Percentiles rank a stretch among this genome's conserved stretches.
Conservation (phyloP, 2,329 filamentous ascomycete genomes). For the Dactylellina haptotyla region DNA sequence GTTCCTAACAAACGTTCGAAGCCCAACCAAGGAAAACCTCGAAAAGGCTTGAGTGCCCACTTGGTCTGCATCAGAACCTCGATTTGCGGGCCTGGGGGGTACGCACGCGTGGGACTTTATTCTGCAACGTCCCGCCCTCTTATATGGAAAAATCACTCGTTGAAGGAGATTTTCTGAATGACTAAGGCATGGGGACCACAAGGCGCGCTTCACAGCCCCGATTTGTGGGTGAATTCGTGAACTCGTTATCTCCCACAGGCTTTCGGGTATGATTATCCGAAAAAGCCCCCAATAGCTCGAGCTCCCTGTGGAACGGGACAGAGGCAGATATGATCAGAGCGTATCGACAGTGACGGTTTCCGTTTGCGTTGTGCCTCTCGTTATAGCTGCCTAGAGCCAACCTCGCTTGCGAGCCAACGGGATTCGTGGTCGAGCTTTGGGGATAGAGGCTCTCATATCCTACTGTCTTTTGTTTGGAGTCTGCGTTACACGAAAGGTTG, state of each 20-base stretch:
- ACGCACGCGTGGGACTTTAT: conserved; percentile 2
- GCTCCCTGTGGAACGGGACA: neutral
- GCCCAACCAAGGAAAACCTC: conserved; percentile 33
- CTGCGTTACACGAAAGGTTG: neutral
- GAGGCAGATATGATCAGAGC: conserved; percentile 27
- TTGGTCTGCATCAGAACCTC: neutral
- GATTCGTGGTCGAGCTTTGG: neutral
- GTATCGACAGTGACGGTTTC: conserved; percentile 25
- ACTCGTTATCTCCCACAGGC: neutral
- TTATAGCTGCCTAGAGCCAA: conserved; percentile 45
- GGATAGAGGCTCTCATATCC: conserved; percentile 3
- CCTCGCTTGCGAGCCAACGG: conserved; percentile 20
- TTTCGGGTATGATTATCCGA: conserved; percentile 23
- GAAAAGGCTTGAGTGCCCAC: neutral
- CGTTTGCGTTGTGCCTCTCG: conserved; percentile 15
- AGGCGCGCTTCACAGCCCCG: conserved; percentile 44
- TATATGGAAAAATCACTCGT: conserved; percentile 41
- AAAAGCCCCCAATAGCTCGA: conserved; percentile 28
- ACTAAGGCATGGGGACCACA: conserved; percentile 6
- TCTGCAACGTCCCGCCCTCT: conserved; percentile 9
- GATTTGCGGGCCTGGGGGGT: neutral
- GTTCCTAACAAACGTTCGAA: conserved; percentile 17
- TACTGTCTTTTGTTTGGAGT: neutral
- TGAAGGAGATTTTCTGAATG: neutral
- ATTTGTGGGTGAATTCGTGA: conserved; percentile 10